Base-by-base conservation (phyloP, 2,329 filamentous ascomycete species). In the Pseudohalonectria lignicola region DNA sequence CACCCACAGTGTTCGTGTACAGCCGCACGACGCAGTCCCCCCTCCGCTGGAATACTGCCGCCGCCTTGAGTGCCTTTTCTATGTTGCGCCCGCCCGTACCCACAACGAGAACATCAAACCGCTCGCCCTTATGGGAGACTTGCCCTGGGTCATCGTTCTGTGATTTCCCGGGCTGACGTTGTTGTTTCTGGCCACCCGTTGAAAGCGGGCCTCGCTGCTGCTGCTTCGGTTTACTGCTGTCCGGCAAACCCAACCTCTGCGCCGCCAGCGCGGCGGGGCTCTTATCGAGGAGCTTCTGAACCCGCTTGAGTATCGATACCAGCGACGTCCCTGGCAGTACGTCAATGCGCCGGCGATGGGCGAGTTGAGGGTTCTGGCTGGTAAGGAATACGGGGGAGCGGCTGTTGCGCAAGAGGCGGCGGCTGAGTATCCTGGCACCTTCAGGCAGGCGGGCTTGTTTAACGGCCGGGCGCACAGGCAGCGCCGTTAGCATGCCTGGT, bases 241-340 rank as follows among this genome's bases (percentile, higher is more conserved):
- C 33, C 55, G 52, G 49, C 61, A 23, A 9, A 42, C 61, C 57
- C 30, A 61, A 62, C 4, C 53, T 51, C 18, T 72, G 66, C 38
- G 71, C 70, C 2, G 71, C 54, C 11, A 56, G 52, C 13, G 58
- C 54, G 17, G 57, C 59, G 11, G 68, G 62, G 4, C 71, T 66
- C 28, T 69, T 64, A 32, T 72, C 63, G 4, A 87, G 73, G 2
- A 77, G 68, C 42, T 75, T 75, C 43, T 75, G 72, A 12, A 79
- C 71, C 36, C 81, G 77, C 49, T 76, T 76, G 11, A 84, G 68
- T 4, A 74, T 66, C 10, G 79, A 73, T 57, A 85, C 73, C 62
- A 85, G 83, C 6, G 79, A 76, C 0, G 80, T 77, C 28, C 64
- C 64, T 30, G 71, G 59, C 28, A 74, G 76, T 41, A 87, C 65